phyloP scores from a whole-genome alignment of 257 asterid species.

The Mentha longifolia region DNA sequence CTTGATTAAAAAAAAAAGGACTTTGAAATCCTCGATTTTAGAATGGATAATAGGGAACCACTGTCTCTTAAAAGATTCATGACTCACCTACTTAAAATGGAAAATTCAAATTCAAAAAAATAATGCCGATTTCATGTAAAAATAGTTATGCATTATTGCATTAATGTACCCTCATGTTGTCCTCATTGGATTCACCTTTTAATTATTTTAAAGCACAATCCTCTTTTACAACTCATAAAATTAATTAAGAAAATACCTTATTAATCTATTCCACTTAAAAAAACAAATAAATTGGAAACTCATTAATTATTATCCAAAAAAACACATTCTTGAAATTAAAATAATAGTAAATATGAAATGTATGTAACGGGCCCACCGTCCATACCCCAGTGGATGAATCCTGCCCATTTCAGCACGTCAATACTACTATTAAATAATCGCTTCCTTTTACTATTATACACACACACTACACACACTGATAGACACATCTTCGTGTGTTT shows the following conservation, averaged over 20 bases:
- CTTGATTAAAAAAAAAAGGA: neutral
- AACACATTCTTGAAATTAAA: neutral
- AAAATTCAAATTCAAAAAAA: neutral
- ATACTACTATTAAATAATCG: constrained; percentile 26
- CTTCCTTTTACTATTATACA: constrained; percentile 11
- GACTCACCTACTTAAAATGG: neutral
- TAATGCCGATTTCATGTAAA: neutral
- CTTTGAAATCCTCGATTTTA: neutral
- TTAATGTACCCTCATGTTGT: neutral
- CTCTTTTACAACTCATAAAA: neutral
- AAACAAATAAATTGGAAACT: neutral
- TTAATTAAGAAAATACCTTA: neutral
- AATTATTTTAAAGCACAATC: neutral
- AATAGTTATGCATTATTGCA: constrained; percentile 4
- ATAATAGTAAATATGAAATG: neutral
- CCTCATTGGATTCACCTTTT: neutral
- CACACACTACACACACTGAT: constrained; percentile 36
- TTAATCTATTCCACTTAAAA: too few relatives aligned
- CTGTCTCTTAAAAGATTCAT: neutral
- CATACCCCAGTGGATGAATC: constrained; percentile 28
- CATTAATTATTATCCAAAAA: neutral
- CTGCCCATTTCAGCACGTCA: constrained; percentile 41
- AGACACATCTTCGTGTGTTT: constrained; percentile 26
- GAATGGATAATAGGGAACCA: neutral
- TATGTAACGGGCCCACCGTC: neutral